Conservation (phyloP, 2,329 filamentous ascomycete species). For the Leptographium wingfieldii region DNA sequence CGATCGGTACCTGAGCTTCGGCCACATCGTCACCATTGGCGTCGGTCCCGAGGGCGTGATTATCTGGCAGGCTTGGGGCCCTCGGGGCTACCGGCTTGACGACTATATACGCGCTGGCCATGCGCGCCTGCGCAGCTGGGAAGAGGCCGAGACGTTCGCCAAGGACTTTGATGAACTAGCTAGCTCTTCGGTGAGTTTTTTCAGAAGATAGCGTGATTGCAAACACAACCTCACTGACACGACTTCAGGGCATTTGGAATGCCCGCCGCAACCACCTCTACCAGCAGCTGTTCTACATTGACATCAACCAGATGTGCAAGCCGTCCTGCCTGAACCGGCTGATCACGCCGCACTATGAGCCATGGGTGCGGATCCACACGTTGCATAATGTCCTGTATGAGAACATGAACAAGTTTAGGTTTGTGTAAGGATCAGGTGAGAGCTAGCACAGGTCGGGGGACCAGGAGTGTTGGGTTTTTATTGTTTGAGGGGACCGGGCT, state of each 20-base stretch:
- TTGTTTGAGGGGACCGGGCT: no score
- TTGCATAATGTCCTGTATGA: background rate
- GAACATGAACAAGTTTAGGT: background rate
- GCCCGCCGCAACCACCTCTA: background rate
- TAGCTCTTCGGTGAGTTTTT: background rate
- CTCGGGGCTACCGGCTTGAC: background rate
- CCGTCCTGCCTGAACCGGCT: background rate
- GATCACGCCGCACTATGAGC: background rate
- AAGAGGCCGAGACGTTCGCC: background rate
- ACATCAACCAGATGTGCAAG: background rate
- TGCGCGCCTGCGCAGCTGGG: background rate
- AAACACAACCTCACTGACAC: background rate
- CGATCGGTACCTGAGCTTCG: background rate
- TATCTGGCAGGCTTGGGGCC: background rate
- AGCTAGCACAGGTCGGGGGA: no score
- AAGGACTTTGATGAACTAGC: background rate
- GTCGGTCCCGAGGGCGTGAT: background rate
- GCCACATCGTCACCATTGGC: background rate
- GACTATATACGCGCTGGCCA: background rate
- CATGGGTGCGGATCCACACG: background rate
- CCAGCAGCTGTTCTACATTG: background rate
- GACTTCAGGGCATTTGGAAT: background rate
- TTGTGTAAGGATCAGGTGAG: background rate
- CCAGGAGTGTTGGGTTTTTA: no score
- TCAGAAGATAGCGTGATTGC: background rate